Base-by-base conservation (phyloP, 2,329 filamentous ascomycete species). In the Tolypocladium ovalisporum region DNA sequence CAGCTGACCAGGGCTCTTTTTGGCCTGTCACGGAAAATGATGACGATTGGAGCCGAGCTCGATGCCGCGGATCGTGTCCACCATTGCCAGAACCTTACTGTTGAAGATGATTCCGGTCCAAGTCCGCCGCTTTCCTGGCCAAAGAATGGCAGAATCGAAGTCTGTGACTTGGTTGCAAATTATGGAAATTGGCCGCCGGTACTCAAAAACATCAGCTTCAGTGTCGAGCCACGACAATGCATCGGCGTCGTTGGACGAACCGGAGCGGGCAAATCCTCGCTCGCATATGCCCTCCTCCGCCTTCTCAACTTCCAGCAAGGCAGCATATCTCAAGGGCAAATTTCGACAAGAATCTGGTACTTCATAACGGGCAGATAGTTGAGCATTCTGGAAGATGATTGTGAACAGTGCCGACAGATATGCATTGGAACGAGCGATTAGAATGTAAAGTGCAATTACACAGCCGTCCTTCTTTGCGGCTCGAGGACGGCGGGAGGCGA, bases 241-340 rank as follows among this genome's bases (percentile, higher is more conserved):
- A 90, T 96, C 69, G 92, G 91, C 59, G 90, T 96, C n/a, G 91
- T 96, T 47, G 92, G 92, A 57, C 86, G 92, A 40, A 97, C 92
- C 1, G 92, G 92, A 56, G 91, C 92, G 42, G 92, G 92, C 66
- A 96, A 96, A 76, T 93, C 88, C 3, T 51, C 60, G 9, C 55
- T 53, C 22, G 34, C 47, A 24, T 51, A 52, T 24, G 34, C 49
- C 7, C 89, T 8, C 80, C 79, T 54, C 80, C 82, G 55, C 90
- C 91, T 57, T 80, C 85, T 66, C 24, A 56, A 52, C 90, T 96
- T 4, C 17, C 22, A 17, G 12, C 42, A 47, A 12, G 42, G 42
- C 22, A 27, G 22, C 22, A 29, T 47, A n/a, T n/a, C n/a, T n/a
- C 22, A 47, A 6, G 15, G 24, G 42, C 12, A 7, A 27, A 47